phyloP scores from a whole-genome alignment of 1,284 basidiomycete species.

The Tilletia indica region DNA sequence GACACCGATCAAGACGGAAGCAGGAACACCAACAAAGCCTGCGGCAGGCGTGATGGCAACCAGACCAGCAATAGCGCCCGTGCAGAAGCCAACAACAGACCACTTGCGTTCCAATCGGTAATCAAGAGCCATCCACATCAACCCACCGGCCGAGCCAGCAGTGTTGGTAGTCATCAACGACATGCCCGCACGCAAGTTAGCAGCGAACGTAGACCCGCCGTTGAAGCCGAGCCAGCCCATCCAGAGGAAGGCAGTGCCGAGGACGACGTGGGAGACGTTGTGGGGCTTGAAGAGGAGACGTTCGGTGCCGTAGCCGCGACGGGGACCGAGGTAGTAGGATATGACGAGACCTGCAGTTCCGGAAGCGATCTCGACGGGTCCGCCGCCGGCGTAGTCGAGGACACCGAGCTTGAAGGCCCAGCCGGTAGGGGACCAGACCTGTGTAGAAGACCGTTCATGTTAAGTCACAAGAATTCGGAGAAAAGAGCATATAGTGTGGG shows the following conservation, averaged over 20 bases:
- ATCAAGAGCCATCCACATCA: slow-evolving; percentile 86
- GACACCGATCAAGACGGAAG: slow-evolving; percentile 70
- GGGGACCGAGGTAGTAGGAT: slow-evolving; percentile 84
- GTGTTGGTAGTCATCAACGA: slow-evolving; percentile 83
- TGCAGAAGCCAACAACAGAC: slow-evolving; percentile 59
- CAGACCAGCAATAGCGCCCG: slow-evolving; percentile 58
- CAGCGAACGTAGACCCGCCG: slow-evolving; percentile 81
- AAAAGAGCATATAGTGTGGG: background rate
- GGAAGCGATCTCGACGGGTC: slow-evolving; percentile 88
- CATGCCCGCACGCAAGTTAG: slow-evolving; percentile 81
- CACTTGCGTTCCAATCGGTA: slow-evolving; percentile 79
- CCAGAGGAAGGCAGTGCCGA: slow-evolving; percentile 87
- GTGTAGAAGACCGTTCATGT: slow-evolving; percentile 65
- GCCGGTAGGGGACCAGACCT: slow-evolving; percentile 88
- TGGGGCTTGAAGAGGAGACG: slow-evolving; percentile 85
- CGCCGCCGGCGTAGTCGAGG: slow-evolving; percentile 87
- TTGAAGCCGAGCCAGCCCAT: slow-evolving; percentile 96
- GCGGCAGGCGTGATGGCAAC: slow-evolving; percentile 57
- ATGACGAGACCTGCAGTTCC: slow-evolving; percentile 82
- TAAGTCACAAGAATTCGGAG: slow-evolving; percentile 45
- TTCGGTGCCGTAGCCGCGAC: slow-evolving; percentile 84
- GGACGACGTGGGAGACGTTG: slow-evolving; percentile 82
- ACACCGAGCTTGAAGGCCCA: slow-evolving; percentile 90
- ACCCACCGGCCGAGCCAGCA: slow-evolving; percentile 69
- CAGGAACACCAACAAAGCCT: slow-evolving; percentile 66